Conservation (phyloP, 2,329 filamentous ascomycete genomes). For the Stachybotrys echinatus region DNA sequence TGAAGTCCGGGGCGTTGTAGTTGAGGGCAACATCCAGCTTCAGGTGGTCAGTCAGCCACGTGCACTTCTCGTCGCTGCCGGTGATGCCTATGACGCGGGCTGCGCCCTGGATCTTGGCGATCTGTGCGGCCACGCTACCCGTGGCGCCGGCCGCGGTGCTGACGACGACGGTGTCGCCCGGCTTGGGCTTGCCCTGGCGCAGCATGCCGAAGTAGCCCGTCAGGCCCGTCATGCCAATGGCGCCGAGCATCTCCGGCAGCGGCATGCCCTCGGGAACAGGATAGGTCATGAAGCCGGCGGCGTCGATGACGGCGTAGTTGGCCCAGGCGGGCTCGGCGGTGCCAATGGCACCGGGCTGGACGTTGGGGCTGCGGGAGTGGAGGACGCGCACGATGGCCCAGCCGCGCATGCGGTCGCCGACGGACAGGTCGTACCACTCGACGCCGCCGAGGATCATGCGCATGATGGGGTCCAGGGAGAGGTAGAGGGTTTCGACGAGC, state of each 20-base stretch:
- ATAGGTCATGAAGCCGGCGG: conserved; percentile 32
- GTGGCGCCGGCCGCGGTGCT: conserved; percentile 68
- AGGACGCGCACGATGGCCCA: conserved; percentile 49
- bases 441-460: conserved; percentile 56
- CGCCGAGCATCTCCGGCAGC: conserved; percentile 45
- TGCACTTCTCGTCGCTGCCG: conserved; percentile 61
- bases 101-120: conserved; percentile 59
- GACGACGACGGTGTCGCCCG: conserved; percentile 65
- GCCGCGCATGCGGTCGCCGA: conserved; percentile 60
- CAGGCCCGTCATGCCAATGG: conserved; percentile 56
- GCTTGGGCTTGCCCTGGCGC: conserved; percentile 55
- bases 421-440: conserved; percentile 57
- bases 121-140: conserved; percentile 64
- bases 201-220: conserved; percentile 67
- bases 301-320: conserved; percentile 50
- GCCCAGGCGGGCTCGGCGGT: conserved; percentile 51
- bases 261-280: conserved; percentile 28
- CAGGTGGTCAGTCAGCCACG: conserved; percentile 57
- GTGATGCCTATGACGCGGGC: conserved; percentile 41
- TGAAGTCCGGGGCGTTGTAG: conserved; percentile 62
- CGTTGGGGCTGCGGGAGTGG: conserved; percentile 11
- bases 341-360: conserved; percentile 31
- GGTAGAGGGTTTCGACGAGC: conserved; percentile 48
- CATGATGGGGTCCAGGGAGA: conserved; percentile 64
- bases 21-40: conserved; percentile 65